Percentiles rank a stretch among this genome's conserved stretches.
Evolutionary conservation across 495 filamentous ascomycete species (phyloP).

Genomic region (Halenospora varia): DNA sequence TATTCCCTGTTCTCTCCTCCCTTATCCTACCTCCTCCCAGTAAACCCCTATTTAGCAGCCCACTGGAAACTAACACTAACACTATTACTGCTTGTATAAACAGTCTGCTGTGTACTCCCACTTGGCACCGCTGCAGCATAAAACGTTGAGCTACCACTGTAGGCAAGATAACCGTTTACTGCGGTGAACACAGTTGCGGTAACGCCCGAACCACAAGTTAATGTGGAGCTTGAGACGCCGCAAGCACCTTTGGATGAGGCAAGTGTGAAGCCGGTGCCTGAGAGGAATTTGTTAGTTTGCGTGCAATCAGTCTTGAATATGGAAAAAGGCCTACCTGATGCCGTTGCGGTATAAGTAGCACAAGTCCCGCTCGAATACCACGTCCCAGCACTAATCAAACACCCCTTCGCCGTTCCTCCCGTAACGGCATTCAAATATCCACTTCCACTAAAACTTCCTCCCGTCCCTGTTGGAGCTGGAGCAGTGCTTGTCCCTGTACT

Average conservation of each 20-base stretch:
- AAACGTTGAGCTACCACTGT: slow-evolving; percentile 46
- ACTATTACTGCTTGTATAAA: slow-evolving; percentile 28
- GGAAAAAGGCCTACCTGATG: slow-evolving; percentile 32
- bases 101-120: slow-evolving; percentile 37
- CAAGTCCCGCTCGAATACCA: slow-evolving; percentile 71
- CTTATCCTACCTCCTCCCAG: too few species aligned
- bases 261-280: slow-evolving; percentile 54
- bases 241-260: slow-evolving; percentile 57
- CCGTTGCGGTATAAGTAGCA: slow-evolving; percentile 58
- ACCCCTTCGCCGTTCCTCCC: slow-evolving; percentile 51
- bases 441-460: slow-evolving; percentile 37
- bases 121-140: slow-evolving; percentile 55
- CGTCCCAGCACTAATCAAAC: slow-evolving; percentile 62
- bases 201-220: slow-evolving; percentile 48
- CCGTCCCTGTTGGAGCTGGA: slow-evolving; percentile 16
- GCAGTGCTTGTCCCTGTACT: slow-evolving; percentile 11
- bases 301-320: background rate
- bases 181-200: slow-evolving; percentile 38
- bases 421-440: slow-evolving; percentile 58
- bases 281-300: slow-evolving; percentile 9
- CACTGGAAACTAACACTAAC: slow-evolving; percentile 32
- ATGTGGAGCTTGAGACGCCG: slow-evolving; percentile 39
- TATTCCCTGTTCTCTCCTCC: too few species aligned
- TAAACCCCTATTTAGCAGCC: too few species aligned
- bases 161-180: slow-evolving; percentile 41